Evolutionary conservation across 371 early-diverging fungal species (phyloP), one percentile per base, ranked within the genome.

Genomic region (Actinomucor elegans): DNA sequence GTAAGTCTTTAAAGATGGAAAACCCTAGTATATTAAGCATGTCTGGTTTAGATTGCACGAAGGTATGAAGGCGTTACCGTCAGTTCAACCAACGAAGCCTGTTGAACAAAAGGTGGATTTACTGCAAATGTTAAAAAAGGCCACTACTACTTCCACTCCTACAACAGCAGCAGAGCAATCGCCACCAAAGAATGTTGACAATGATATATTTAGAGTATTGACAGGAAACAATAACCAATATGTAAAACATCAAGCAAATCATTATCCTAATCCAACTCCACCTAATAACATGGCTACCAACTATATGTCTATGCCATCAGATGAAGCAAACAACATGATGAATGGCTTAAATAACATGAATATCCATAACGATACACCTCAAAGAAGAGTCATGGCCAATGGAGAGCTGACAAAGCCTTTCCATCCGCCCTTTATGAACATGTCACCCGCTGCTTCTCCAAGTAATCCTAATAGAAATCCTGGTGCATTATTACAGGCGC

Each of bases 401-500:
- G 61, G 61, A 10, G 55, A 60, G 17, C 24, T 60, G 26, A 71
- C 61, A 17, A 48, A 62, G 40, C 66, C 64, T 2, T 51, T 59
- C 14, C 71, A 73, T 47, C 66, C 63, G 8, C 74, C 71, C 6
- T 67, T 67, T 20, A 37, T 59, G 26, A 48, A 45, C 17, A 42
- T 44, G 38, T 48, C 60, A 8, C 60, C 54, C 18, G 60, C 71
- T 10, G 64, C 71, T 17, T 74, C 77, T 12, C 77, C 75, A 14
- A 68, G 36, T 18, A 38, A 42, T 24, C n/a, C n/a, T n/a, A n/a
- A n/a, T n/a, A 29, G 77, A 42, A 77, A 75, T 55, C 59, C 77
- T 34, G 74, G 71, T 14, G 58, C 78, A 0, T 64, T 80, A 35
- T 43, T 82, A 33, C 75, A 75, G 29, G 61, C 70, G 21, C 61